Evolutionary conservation across 495 filamentous ascomycete species (phyloP), one percentile per base, ranked within the genome.

Genomic region (Penicillium longicatenatum): DNA sequence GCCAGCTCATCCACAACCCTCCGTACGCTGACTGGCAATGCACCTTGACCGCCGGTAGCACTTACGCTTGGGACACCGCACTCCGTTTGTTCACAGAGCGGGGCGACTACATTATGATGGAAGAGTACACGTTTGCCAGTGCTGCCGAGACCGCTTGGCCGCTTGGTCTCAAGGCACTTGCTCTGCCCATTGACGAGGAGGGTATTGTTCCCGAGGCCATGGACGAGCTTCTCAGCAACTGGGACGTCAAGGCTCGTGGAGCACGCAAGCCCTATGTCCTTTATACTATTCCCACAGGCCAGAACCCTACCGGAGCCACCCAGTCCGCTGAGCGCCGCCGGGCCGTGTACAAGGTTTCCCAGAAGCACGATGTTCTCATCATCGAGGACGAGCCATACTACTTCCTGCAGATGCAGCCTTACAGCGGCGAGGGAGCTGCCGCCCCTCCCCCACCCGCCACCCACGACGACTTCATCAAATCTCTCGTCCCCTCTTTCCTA

Each of bases 321-420:
- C 89, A 91, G 70, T 77, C 84, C 6, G 69, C 66, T 46, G 67
- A 80, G 66, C 83, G 93, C 42, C 76, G 92, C 21, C 70, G 77
- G 47, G 87, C 81, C 26, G 79, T 97, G 31, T 97, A 97, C 75
- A 78, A 73, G 12, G 81, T 96, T 14, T 86, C 85, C 26, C 85
- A 87, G 69, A 89, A 90, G 73, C 89, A 96, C 68, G 91, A 96
- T 66, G 54, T 97, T 45, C 88, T 84, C 71, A 93, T 98, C 70
- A 66, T 98, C 59, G 93, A 98, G 74, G 93, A 98, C 69, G 93
- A 98, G 68, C 93, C 93, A n/a, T 97, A 97, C 73, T 98, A 97
- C 75, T 98, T 93, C 78, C 80, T 98, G 50, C 94, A 98, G 76
- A 97, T 98, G 92, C 85, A 90, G 68, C 86, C 90, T 1, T 94